These are phyloP conservation scores for Starmera caribaea DNA, from an alignment of 805 yeast genomes.

Conservation along the genomic window DNA sequence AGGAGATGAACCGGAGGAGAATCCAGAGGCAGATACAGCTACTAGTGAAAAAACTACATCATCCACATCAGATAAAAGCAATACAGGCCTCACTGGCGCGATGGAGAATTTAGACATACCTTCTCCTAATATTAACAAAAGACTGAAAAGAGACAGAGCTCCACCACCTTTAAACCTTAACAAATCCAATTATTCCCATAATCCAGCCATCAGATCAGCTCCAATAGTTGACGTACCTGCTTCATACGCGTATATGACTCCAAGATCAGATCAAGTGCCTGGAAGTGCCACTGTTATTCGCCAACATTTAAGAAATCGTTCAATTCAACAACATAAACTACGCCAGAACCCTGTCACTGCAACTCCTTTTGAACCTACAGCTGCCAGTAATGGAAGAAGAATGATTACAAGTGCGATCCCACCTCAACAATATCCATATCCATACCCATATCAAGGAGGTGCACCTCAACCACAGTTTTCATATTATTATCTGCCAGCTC, in stretches of 20 bases:
- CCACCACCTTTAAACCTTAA: conserved; percentile 22
- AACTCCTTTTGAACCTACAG: conserved; percentile 3
- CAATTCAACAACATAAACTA: conserved; percentile 8
- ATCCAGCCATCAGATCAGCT: conserved; percentile 23
- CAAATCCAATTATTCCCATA: conserved; percentile 6
- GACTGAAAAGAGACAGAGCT: conserved; percentile 18
- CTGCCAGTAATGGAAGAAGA: too few relatives aligned
- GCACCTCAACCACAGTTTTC: conserved; percentile 6
- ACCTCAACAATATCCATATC: conserved; percentile 1
- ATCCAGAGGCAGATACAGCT: neutral
- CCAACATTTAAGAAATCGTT: neutral
- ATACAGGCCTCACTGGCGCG: conserved; percentile 7
- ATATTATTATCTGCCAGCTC: conserved; percentile 1
- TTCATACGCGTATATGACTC: neutral
- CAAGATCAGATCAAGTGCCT: neutral
- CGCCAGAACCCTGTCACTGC: conserved; percentile 7
- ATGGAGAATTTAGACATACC: conserved; percentile 14
- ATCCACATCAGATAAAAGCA: neutral
- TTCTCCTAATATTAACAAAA: conserved; percentile 11
- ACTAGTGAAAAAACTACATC: neutral
- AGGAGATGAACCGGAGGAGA: neutral
- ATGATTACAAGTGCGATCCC: too few relatives aligned
- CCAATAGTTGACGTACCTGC: conserved; percentile 16
- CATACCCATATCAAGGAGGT: neutral
- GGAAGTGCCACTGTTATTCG: neutral